Evolutionary conservation across 805 yeast species (phyloP).

Genomic region (Novakomyces olei): DNA sequence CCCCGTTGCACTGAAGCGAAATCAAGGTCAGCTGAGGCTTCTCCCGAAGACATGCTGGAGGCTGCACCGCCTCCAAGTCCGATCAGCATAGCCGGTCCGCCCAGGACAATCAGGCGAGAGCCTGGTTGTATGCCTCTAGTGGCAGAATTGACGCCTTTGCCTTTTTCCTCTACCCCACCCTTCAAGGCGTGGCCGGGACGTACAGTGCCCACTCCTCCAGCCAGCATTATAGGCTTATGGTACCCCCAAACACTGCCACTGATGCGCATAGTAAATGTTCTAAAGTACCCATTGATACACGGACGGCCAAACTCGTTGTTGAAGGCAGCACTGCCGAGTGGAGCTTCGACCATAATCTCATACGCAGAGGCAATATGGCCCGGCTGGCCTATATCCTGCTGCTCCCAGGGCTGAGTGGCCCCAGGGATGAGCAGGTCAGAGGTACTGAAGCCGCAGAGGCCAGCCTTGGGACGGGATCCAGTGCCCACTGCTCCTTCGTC

Average conservation of each 20-base stretch:
- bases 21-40: conserved; percentile 86
- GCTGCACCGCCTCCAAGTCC: conserved; percentile 99
- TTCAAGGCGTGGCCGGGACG: conserved; percentile 84
- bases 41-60: conserved; percentile 87
- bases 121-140: conserved; percentile 63
- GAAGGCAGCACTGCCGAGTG: conserved; percentile 93
- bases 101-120: conserved; percentile 72
- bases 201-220: conserved; percentile 96
- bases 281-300: conserved; percentile 84
- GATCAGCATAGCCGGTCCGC: conserved; percentile 94
- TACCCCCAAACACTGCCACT: conserved; percentile 70
- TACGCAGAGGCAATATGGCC: conserved; percentile 76
- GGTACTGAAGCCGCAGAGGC: conserved; percentile 78
- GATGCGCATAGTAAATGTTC: conserved; percentile 75
- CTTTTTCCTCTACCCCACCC: too few relatives aligned
- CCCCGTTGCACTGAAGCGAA: conserved; percentile 99
- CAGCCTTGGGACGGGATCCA: conserved; percentile 94
- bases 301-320: conserved; percentile 98
- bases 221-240: conserved; percentile 98
- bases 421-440: conserved; percentile 76
- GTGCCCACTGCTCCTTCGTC: conserved; percentile 99
- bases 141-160: too few relatives aligned
- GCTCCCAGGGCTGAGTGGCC: conserved; percentile 88
- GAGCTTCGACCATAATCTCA: conserved; percentile 93
- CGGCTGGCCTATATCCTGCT: conserved; percentile 71